Base-by-base conservation (phyloP, 1,139 yeast species). In the Protomyces inouyei region DNA sequence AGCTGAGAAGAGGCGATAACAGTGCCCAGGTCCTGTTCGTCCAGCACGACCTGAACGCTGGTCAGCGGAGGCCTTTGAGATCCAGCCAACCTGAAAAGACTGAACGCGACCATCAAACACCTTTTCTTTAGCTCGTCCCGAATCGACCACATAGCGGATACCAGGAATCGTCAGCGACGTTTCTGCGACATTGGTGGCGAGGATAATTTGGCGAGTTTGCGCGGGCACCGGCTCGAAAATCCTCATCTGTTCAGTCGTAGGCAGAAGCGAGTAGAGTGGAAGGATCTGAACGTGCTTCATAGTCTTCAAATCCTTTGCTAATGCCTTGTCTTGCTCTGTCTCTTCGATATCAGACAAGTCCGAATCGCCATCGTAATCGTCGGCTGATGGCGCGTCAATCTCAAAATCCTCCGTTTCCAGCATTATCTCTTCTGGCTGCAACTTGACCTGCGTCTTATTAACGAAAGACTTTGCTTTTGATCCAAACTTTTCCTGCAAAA, bases 41-140 rank as follows among this genome's bases (percentile, higher is more conserved):
- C 98, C 99, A 60, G 99, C 98, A 81, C 99, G 87, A 76, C 98
- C 98, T 43, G 96, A 78, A 77, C 98, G 82, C 78, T 95, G 99
- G 69, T 85, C 95, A 0, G 98, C 95, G 66, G 96, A 88, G 0
- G 99, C 98, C 72, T 95, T 91, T 48, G 96, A 87, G 14, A 93
- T 80, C 98, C 98, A 95, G 66, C 85, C 89, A 60, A 95, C 82
- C 72, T 88, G 95, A 75, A 88, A 95, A 66, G 96, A 88, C 75
- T 93, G 98, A 35, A 93, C 96, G 36, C 84, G 86, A 69, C 87
- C 88, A 70, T 92, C 88, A 73, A 79, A 91, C 67, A 84, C 85
- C 64, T 97, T 82, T 73, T 92, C 98, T 71, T 95, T 95, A 0
- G 96, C 82, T 67, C 98, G 82, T 18, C 99, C 99, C 76, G 95